Conservation (phyloP, 768 basidiomycete genomes). For the Podaxis rugospora region DNA sequence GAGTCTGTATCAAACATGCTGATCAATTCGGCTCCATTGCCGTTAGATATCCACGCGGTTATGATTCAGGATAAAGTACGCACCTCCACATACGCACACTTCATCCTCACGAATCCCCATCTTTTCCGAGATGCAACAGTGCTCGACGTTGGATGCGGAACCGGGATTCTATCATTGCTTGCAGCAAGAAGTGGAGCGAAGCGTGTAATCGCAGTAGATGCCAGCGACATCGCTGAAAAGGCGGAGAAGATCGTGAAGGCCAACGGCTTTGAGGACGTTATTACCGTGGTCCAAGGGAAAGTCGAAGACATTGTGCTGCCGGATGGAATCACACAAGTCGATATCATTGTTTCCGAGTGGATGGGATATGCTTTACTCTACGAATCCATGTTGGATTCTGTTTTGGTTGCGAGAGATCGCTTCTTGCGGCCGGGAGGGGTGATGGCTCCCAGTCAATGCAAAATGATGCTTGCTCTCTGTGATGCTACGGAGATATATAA, state of each 20-base stretch:
- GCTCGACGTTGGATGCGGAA: conserved; percentile 95
- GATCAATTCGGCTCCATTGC: not conserved
- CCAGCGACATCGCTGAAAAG: conserved; percentile 76
- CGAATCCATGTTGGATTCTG: conserved; percentile 97
- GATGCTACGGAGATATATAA: conserved; percentile 72
- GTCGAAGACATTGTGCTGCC: conserved; percentile 84
- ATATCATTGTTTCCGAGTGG: conserved; percentile 97
- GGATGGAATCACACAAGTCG: conserved; percentile 69
- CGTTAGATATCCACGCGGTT: conserved; percentile 84
- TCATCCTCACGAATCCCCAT: conserved; percentile 77
- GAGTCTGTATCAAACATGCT: not conserved
- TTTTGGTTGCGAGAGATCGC: conserved; percentile 81
- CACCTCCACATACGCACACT: conserved; percentile 89
- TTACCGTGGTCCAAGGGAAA: conserved; percentile 88
- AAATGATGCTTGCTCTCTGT: conserved; percentile 80
- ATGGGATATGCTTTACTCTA: conserved; percentile 93
- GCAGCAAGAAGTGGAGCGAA: conserved; percentile 88
- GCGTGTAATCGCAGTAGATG: conserved; percentile 88
- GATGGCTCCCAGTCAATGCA: conserved; percentile 88
- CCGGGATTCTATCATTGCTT: conserved; percentile 87
- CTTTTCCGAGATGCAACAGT: conserved; percentile 84
- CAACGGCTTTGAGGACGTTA: conserved; percentile 68
- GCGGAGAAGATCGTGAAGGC: conserved; percentile 74
- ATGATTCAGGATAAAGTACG: conserved; percentile 97
- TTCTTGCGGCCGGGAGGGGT: conserved; percentile 76